Conservation (phyloP, 2,329 filamentous ascomycete genomes). For the Fusarium chaquense region DNA sequence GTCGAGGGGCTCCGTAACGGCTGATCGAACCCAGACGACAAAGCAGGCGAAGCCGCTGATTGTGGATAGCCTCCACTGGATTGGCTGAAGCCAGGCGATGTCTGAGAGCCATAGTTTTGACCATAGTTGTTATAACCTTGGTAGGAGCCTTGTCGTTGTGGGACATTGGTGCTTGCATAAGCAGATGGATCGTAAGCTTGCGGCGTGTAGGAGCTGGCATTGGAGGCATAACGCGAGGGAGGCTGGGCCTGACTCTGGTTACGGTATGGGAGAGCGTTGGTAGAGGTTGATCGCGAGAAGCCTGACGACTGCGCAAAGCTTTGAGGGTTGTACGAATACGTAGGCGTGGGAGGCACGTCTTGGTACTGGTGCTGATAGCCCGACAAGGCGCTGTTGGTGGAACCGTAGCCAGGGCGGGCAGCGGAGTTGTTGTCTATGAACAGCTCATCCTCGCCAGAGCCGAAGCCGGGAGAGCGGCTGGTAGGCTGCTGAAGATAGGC, state of each 20-base stretch:
- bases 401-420: slow-evolving; percentile 55
- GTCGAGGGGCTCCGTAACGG: slow-evolving; percentile 54
- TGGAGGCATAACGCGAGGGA: slow-evolving; percentile 56
- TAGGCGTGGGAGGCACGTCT: slow-evolving; percentile 59
- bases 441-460: slow-evolving; percentile 67
- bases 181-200: slow-evolving; percentile 70
- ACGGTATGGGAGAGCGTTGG: slow-evolving; percentile 63
- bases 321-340: slow-evolving; percentile 77
- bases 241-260: slow-evolving; percentile 49
- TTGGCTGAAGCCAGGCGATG: slow-evolving; percentile 53
- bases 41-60: slow-evolving; percentile 47
- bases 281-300: slow-evolving; percentile 63
- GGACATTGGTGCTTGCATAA: slow-evolving; percentile 62
- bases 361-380: slow-evolving; percentile 67
- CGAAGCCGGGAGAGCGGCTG: slow-evolving; percentile 42
- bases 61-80: slow-evolving; percentile 49
- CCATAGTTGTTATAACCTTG: slow-evolving; percentile 61
- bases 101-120: slow-evolving; percentile 56
- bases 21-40: slow-evolving; percentile 57
- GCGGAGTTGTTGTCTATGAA: slow-evolving; percentile 66
- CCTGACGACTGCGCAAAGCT: slow-evolving; percentile 61
- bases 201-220: slow-evolving; percentile 61
- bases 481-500: slow-evolving; percentile 60
- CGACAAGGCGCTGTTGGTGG: slow-evolving; percentile 60
- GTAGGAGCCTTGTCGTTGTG: slow-evolving; percentile 65